Evolutionary conservation across 208 protist genomes (phyloP).

Genomic region (Acanthamoeba castellanii): DNA sequence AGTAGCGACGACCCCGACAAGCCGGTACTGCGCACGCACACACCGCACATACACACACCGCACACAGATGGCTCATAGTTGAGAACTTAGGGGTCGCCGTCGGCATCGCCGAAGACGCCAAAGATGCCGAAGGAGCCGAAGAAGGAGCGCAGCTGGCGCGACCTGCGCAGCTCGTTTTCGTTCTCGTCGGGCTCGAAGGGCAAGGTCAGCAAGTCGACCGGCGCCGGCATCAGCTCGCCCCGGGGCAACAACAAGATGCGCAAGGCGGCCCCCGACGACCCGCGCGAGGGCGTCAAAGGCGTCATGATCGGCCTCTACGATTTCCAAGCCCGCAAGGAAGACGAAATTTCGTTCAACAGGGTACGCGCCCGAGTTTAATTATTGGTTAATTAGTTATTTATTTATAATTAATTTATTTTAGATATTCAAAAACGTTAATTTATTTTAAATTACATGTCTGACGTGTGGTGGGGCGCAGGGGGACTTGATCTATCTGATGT

Average conservation of each 20-base stretch:
- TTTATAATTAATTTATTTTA: background rate
- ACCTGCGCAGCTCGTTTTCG: constrained; percentile 53
- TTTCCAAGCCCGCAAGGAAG: constrained; percentile 39
- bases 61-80: too few relatives aligned
- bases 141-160: constrained; percentile 45
- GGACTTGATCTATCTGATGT: constrained; percentile 63
- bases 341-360: constrained; percentile 3
- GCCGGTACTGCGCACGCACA: background rate
- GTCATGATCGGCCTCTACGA: constrained; percentile 46
- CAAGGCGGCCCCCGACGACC: background rate
- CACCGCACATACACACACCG: background rate
- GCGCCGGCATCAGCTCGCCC: background rate
- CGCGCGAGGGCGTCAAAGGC: constrained; percentile 45
- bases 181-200: background rate
- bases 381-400: background rate
- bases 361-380: background rate
- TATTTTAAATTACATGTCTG: too few relatives aligned
- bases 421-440: too few relatives aligned
- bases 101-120: background rate
- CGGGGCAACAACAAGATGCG: background rate
- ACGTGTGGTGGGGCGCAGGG: background rate
- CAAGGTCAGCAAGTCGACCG: background rate
- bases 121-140: background rate
- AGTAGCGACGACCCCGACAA: background rate
- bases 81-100: background rate